Evolutionary conservation across 345 rosid genomes (phyloP).

Genomic region (Chamaenerion angustifolium): DNA sequence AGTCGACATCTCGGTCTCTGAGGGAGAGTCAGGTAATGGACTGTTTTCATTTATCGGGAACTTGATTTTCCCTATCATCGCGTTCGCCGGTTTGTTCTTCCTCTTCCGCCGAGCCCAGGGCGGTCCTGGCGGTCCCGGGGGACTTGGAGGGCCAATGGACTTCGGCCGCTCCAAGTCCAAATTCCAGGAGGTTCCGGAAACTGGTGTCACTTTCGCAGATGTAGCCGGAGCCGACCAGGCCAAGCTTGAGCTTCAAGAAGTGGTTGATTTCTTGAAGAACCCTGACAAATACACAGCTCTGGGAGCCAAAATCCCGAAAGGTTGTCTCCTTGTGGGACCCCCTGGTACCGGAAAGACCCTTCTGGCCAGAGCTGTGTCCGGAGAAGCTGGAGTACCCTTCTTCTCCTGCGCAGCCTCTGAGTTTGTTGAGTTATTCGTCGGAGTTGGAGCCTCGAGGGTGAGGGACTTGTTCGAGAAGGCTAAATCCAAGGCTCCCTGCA

Average conservation of each 20-base stretch:
- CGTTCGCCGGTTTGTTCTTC: slow-evolving; percentile 13
- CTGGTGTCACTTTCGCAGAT: slow-evolving; percentile 21
- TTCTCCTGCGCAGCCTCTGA: slow-evolving; percentile 74
- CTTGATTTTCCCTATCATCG: slow-evolving; percentile 13
- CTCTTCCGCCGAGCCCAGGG: slow-evolving; percentile 19
- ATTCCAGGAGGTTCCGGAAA: slow-evolving; percentile 21
- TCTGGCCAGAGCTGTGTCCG: slow-evolving; percentile 73
- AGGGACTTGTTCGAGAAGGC: slow-evolving; percentile 85
- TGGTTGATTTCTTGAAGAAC: slow-evolving; percentile 26
- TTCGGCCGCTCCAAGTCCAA: slow-evolving; percentile 19
- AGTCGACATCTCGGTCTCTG: slow-evolving; percentile 18
- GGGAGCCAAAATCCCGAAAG: slow-evolving; percentile 35
- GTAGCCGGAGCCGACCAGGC: slow-evolving; percentile 35
- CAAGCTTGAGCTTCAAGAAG: slow-evolving; percentile 22
- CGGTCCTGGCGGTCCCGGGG: slow-evolving; percentile 18
- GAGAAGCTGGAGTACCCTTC: slow-evolving; percentile 81
- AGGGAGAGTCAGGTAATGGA: slow-evolving; percentile 17
- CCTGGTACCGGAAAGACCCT: slow-evolving; percentile 80
- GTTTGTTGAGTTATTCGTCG: slow-evolving; percentile 76
- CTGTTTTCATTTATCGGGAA: slow-evolving; percentile 14
- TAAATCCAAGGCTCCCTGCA: slow-evolving; percentile 65
- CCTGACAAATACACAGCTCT: slow-evolving; percentile 25
- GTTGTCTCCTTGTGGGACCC: slow-evolving; percentile 30
- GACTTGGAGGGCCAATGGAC: slow-evolving; percentile 19
- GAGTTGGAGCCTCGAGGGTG: slow-evolving; percentile 84